phyloP scores from a whole-genome alignment of 805 yeast genomes.

The Saccharomycopsis sp. region DNA sequence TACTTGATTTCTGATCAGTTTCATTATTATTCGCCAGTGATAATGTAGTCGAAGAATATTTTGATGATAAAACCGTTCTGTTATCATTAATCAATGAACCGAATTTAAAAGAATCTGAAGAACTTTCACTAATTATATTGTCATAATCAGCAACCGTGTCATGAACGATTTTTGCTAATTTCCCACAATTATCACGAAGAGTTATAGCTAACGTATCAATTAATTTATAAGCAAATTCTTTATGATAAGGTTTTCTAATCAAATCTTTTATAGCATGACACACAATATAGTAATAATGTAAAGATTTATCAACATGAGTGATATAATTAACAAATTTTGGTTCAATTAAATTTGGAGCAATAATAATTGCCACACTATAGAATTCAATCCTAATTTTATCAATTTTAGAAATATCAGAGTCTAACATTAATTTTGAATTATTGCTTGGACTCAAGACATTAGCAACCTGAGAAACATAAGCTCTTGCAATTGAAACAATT shows the following conservation, averaged over 20 bases:
- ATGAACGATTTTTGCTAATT: constrained; percentile 15
- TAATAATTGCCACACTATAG: constrained; percentile 16
- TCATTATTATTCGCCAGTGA: background rate
- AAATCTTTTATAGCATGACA: constrained; percentile 11
- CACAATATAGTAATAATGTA: constrained; percentile 17
- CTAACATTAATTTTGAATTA: constrained; percentile 2
- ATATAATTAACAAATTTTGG: constrained; percentile 18
- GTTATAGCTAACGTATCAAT: constrained; percentile 18
- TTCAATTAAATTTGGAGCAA: constrained; percentile 18
- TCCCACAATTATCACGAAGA: constrained; percentile 15
- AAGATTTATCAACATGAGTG: constrained; percentile 18
- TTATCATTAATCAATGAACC: background rate
- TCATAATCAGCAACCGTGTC: constrained; percentile 19
- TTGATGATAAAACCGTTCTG: constrained; percentile 11
- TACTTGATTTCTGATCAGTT: background rate
- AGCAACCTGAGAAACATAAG: constrained; percentile 9
- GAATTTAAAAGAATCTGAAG: constrained; percentile 9
- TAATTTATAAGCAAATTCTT: constrained; percentile 13
- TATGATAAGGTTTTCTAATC: constrained; percentile 15
- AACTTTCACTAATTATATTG: constrained; percentile 8
- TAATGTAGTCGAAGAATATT: constrained; percentile 11
- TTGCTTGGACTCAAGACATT: constrained; percentile 16
- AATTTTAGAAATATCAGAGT: constrained; percentile 14
- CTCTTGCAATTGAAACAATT: constrained; percentile 10
- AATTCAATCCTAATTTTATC: constrained; percentile 20